Evolutionary conservation across 352 stramenopile genomes (phyloP).

Genomic region (Phytophthora crassamura): DNA sequence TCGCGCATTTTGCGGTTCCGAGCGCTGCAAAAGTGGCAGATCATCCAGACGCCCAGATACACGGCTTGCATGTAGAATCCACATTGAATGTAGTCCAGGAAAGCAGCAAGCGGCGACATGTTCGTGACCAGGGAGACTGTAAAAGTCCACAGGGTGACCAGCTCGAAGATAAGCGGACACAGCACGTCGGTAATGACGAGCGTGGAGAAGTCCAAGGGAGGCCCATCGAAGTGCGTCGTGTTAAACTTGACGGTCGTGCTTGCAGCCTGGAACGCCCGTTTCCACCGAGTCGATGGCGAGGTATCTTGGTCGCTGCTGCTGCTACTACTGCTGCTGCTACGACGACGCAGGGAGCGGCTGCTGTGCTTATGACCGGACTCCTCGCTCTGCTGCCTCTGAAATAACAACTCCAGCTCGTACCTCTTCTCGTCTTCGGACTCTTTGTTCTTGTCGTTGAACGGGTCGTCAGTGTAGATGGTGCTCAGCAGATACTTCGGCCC

Average conservation of each 20-base stretch:
- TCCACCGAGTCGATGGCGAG: conserved; percentile 62
- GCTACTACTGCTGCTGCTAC: conserved; percentile 29
- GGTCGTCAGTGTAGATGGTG: conserved; percentile 65
- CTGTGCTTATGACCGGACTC: conserved; percentile 34
- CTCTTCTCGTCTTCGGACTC: conserved; percentile 75
- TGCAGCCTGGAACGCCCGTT: conserved; percentile 71
- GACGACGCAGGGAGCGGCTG: conserved; percentile 16
- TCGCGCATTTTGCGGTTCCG: conserved; percentile 89
- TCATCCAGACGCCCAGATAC: conserved; percentile 82
- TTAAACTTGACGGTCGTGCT: conserved; percentile 78
- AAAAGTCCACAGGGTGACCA: conserved; percentile 79
- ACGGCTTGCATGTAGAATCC: conserved; percentile 80
- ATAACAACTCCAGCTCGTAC: conserved; percentile 65
- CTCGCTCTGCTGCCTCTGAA: conserved; percentile 58
- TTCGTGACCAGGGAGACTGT: conserved; percentile 60
- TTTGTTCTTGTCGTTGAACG: conserved; percentile 82
- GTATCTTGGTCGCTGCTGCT: conserved; percentile 29
- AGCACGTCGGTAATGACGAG: conserved; percentile 87
- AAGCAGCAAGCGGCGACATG: conserved; percentile 72
- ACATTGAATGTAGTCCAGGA: conserved; percentile 84
- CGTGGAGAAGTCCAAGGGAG: conserved; percentile 83
- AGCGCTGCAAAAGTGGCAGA: conserved; percentile 87
- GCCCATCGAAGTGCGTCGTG: conserved; percentile 82
- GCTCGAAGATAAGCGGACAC: conserved; percentile 82
- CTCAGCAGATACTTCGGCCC: conserved; percentile 47